Conservation (phyloP, 805 yeast genomes). For the baker's yeast (Saccharomyces cerevisiae) region DNA sequence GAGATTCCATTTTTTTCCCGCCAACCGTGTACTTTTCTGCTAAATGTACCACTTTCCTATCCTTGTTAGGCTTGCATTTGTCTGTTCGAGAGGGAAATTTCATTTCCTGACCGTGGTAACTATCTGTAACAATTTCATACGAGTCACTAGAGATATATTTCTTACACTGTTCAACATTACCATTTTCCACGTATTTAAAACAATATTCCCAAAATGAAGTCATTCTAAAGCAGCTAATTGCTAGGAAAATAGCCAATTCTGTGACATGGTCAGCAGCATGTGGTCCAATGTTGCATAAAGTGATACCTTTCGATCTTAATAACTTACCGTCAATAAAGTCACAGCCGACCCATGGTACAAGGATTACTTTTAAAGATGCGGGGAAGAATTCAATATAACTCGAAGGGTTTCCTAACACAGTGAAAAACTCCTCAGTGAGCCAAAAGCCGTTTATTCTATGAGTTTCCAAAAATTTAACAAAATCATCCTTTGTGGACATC, state of each 20-base stretch:
- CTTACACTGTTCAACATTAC: constrained; percentile 42
- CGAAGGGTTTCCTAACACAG: constrained; percentile 36
- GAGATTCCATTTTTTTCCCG: constrained; percentile 41
- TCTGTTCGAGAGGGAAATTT: constrained; percentile 7
- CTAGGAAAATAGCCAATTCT: constrained; percentile 54
- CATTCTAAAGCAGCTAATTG: constrained; percentile 53
- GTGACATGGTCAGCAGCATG: constrained; percentile 62
- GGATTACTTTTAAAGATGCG: constrained; percentile 37
- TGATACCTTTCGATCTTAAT: constrained; percentile 38
- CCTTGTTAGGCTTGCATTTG: constrained; percentile 19
- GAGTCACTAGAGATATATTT: constrained; percentile 26
- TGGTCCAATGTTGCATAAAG: constrained; percentile 54
- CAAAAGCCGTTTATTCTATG: constrained; percentile 45
- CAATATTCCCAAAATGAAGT: constrained; percentile 40
- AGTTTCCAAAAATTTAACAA: constrained; percentile 34
- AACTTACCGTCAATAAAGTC: constrained; percentile 45
- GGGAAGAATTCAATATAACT: constrained; percentile 43
- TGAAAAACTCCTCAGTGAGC: constrained; percentile 46
- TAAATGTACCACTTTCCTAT: constrained; percentile 20
- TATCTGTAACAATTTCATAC: constrained; percentile 20
- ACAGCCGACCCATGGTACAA: constrained; percentile 55
- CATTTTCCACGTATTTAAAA: constrained; percentile 32
- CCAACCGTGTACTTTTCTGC: constrained; percentile 40
- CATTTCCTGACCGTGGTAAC: constrained; percentile 14
- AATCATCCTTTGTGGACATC: constrained; percentile 36